Conservation (phyloP, 495 filamentous ascomycete species). For the Tricharina praecox region DNA sequence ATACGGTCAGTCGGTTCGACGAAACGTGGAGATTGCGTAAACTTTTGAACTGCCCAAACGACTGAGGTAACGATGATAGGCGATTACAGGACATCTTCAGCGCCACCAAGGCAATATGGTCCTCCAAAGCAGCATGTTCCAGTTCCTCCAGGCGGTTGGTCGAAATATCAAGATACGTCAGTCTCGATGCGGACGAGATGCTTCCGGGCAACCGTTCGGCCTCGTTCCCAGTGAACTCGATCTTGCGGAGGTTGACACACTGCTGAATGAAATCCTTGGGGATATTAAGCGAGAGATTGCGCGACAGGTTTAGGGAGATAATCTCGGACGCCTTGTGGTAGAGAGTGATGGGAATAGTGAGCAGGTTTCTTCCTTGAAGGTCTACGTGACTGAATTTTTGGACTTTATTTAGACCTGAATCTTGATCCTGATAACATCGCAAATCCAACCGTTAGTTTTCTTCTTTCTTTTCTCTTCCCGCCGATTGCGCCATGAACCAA, state of each 20-base stretch:
- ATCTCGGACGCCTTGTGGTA: slow-evolving; percentile 87
- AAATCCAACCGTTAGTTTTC: slow-evolving; percentile 12
- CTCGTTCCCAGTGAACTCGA: slow-evolving; percentile 87
- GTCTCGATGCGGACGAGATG: slow-evolving; percentile 57
- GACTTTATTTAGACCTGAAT: slow-evolving; percentile 61
- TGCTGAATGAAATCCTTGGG: slow-evolving; percentile 93
- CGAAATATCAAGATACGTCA: slow-evolving; percentile 83
- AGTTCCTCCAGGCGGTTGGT: slow-evolving; percentile 83
- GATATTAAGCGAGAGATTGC: slow-evolving; percentile 80
- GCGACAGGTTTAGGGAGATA: slow-evolving; percentile 80
- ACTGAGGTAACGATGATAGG: slow-evolving; percentile 54
- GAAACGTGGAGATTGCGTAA: slow-evolving; percentile 76
- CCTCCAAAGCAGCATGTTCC: slow-evolving; percentile 61
- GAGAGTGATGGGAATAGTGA: slow-evolving; percentile 85
- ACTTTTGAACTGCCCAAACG: slow-evolving; percentile 59
- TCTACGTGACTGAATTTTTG: slow-evolving; percentile 90
- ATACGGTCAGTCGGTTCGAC: slow-evolving; percentile 73
- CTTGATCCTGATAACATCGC: slow-evolving; percentile 38
- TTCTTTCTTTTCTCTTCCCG: no score
- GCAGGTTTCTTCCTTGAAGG: slow-evolving; percentile 73
- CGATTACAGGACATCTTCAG: slow-evolving; percentile 88
- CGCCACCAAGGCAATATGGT: slow-evolving; percentile 58
- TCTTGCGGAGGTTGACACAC: slow-evolving; percentile 79
- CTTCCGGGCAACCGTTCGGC: slow-evolving; percentile 72
- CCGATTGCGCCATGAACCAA: no score